Evolutionary conservation across 352 stramenopile species (phyloP), one percentile per base, ranked within the genome.

Genomic region (Pythium folliculosum): DNA sequence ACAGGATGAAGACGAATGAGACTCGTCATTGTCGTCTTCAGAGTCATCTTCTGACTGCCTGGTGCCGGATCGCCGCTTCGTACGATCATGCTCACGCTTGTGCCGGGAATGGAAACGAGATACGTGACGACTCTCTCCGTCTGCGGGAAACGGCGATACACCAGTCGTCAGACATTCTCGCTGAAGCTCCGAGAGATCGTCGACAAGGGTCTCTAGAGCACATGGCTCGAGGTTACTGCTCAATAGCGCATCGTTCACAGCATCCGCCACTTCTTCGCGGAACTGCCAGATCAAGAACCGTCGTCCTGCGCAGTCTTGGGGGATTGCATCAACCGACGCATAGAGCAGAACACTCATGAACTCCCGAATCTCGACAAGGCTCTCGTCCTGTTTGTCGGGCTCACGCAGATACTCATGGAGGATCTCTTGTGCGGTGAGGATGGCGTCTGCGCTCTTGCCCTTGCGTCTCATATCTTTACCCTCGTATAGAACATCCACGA

Each of bases 311-410:
- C 43, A 50, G 17, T 49, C 40, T 1, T 44, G 5, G 1, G 62
- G 62, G 3, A 69, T 51, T 16, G 47, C 21, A 10, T 63, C 53
- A 12, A 63, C 44, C 0, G 44, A 59, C n/a, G n/a, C 30, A 59
- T 63, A 69, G 1, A 69, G 62, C 16, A 69, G 44, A 22, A 63
- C 62, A 43, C 62, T 63, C 53, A 63, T 69, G 32, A 69, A 63
- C 32, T 35, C 44, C 44, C 27, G 43, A 12, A 69, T 44, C 21
- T 69, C 30, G 4, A 51, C 38, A 1, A 45, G 12, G 12, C 21
- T 9, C 22, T 50, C 22, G 37, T 9, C 16, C 8, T 62, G n/a
- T 0, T 35, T 38, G 32, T 50, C 35, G 1, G 52, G 12, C 38
- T 10, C 30, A 5, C 38, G 47, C 7, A 67, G 22, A n/a, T 63